These are phyloP conservation scores for Ambrosia artemisiifolia DNA, from an alignment of 129 eudicot genomes.

Conservation along the genomic window DNA sequence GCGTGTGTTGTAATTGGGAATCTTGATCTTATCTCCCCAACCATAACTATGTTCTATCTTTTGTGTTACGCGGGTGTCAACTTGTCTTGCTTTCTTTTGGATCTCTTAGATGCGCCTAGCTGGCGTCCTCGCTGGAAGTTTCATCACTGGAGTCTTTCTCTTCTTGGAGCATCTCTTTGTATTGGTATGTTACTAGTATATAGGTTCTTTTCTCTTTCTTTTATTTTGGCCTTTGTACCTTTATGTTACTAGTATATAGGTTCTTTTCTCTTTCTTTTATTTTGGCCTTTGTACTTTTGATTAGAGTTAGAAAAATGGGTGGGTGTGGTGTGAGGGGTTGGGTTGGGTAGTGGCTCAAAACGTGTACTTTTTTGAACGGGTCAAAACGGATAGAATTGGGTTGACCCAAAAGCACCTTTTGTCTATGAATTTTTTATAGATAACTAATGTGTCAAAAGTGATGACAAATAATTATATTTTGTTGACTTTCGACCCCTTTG, in stretches of 20 bases:
- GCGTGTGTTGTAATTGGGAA: constrained; percentile 93
- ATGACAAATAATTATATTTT: neutral
- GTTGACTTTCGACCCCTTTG: neutral
- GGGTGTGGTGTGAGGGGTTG: neutral
- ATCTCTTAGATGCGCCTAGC: constrained; percentile 98
- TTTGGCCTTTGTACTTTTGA: no score
- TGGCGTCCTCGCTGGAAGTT: constrained; percentile 99
- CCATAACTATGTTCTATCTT: constrained; percentile 95
- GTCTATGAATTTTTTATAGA: neutral
- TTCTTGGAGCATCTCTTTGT: constrained; percentile 91
- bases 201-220: constrained; percentile 13
- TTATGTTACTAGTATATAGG: no score
- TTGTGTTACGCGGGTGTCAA: constrained; percentile 96
- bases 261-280: no score
- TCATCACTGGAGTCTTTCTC: constrained; percentile 99
- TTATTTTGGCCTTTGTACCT: neutral
- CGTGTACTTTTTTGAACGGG: neutral
- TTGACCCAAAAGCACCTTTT: neutral
- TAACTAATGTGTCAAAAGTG: neutral
- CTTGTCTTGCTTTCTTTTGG: constrained; percentile 96
- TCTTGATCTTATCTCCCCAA: constrained; percentile 91
- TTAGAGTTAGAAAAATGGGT: neutral
- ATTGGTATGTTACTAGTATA: constrained; percentile 47
- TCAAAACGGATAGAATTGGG: neutral
- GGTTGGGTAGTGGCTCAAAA: neutral